These are phyloP conservation scores for Eucalyptus pauciflora DNA, from an alignment of 345 rosid genomes.

Conservation along the genomic window DNA sequence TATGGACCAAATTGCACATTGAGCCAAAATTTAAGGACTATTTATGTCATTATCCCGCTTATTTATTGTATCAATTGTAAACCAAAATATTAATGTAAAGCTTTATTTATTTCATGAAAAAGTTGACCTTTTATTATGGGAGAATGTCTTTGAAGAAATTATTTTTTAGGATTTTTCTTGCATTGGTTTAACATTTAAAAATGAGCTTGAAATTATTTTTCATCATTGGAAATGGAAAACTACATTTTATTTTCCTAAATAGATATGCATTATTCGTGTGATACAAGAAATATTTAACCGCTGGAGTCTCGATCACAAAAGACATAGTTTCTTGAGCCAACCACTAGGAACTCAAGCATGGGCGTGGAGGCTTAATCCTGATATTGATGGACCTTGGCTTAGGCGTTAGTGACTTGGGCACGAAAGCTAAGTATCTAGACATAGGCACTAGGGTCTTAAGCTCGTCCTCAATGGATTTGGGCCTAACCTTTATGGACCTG, in stretches of 20 bases:
- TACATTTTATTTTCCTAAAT: background rate
- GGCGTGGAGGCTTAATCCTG: background rate
- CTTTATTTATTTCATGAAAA: background rate
- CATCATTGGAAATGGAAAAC: background rate
- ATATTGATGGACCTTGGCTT: background rate
- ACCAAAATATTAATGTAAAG: background rate
- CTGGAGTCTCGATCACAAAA: fast-evolving
- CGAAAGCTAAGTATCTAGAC: fast-evolving
- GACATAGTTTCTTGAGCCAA: background rate
- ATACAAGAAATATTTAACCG: fast-evolving
- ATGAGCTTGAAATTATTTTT: background rate
- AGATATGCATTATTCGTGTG: background rate
- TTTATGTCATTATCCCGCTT: no score
- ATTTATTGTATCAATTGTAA: background rate
- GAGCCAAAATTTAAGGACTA: background rate
- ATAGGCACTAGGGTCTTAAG: fast-evolving
- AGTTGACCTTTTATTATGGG: background rate
- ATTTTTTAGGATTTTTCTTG: background rate
- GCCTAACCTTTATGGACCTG: fast-evolving
- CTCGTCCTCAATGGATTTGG: fast-evolving
- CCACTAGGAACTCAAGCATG: background rate
- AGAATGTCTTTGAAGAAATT: background rate
- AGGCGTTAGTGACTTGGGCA: background rate
- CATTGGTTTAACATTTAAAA: background rate
- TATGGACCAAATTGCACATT: no score